Base-by-base conservation (phyloP, 75 land plant species). In the Picea glauca region DNA sequence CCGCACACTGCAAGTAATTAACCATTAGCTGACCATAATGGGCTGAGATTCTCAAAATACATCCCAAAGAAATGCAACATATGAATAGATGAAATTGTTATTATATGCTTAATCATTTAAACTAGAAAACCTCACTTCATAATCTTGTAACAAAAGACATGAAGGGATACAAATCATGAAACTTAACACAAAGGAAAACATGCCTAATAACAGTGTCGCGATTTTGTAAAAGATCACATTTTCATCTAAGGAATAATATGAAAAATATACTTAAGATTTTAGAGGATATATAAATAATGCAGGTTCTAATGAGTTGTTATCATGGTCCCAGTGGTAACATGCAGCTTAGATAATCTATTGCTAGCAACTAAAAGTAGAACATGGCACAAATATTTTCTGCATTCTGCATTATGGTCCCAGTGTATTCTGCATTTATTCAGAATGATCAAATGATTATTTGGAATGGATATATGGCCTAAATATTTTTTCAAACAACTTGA, bases 1-100 rank as follows among this genome's bases (percentile, higher is more conserved):
- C 63, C 88, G 79, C 56, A 87, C 72, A 60, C 88, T 87, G 64
- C 68, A 59, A 18, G 54, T 35, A 70, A 70, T 70, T n/a, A 43
- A 18, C 6, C 43, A 7, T 70, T 7, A 70, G 50, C 33, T 70
- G 46, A 26, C 3, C 43, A 43, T 40, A 43, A 43, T 40, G n/a
- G 43, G 43, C 9, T 5, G 6, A 20, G 9, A 20, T 3, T 70
- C 43, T 46, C 9, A 15, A 18, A 66, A 33, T 66, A 4, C 18
- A 15, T 5, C 8, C n/a, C 32, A 35, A 33, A 33, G 20, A 66
- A 66, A 66, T 66, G 2, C 15, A 14, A 66, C 26, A 7, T 32
- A 17, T 66, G 35, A 20, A 66, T 33, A 2, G 38, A 66, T 66
- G 5, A 33, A 66, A 8, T 66, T 33, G 70, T 32, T 17, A 15